Evolutionary conservation across 2,329 filamentous ascomycete species (phyloP).

Genomic region (Ilyonectria mors-panacis): DNA sequence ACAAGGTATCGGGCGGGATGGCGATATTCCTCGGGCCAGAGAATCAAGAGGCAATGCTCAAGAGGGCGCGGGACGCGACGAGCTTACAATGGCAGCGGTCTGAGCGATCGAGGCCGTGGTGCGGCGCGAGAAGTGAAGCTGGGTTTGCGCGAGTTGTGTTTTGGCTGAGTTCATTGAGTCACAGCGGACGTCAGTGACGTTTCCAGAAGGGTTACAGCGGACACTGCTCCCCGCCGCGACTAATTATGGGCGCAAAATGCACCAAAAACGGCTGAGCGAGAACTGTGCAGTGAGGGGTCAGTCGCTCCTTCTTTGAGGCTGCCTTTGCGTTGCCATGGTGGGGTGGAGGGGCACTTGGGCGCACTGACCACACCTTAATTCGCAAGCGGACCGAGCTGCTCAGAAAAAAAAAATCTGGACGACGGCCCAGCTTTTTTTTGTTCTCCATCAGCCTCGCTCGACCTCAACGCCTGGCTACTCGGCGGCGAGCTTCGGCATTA

Average conservation of each 20-base stretch:
- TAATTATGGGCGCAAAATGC: conserved; percentile 11
- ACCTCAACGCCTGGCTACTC: conserved; percentile 47
- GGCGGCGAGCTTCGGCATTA: conserved; percentile 39
- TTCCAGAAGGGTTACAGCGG: conserved; percentile 14
- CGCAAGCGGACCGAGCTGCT: conserved; percentile 21
- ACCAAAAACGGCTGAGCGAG: conserved; percentile 15
- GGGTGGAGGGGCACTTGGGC: conserved; percentile 50
- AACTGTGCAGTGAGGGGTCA: conserved; percentile 9
- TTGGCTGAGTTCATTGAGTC: conserved; percentile 26
- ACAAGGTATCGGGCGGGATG: background rate
- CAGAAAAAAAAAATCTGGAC: conserved; percentile 53
- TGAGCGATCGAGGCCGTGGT: background rate
- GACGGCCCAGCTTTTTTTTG: conserved; percentile 51
- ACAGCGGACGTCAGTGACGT: conserved; percentile 16
- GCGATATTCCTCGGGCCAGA: background rate
- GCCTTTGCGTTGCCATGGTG: conserved; percentile 35
- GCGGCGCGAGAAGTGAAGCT: conserved; percentile 1
- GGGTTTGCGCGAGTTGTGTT: conserved; percentile 13
- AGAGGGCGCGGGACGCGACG: background rate
- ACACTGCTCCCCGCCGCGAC: background rate
- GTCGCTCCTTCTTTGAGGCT: conserved; percentile 14
- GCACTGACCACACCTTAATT: conserved; percentile 56
- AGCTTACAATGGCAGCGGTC: background rate
- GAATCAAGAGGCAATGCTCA: background rate
- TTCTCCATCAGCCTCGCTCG: conserved; percentile 35